A percentile compares a stretch with the other conserved stretches of the same genome.
Conservation (phyloP, 345 rosid species). For the Pugionium dolabratum region DNA sequence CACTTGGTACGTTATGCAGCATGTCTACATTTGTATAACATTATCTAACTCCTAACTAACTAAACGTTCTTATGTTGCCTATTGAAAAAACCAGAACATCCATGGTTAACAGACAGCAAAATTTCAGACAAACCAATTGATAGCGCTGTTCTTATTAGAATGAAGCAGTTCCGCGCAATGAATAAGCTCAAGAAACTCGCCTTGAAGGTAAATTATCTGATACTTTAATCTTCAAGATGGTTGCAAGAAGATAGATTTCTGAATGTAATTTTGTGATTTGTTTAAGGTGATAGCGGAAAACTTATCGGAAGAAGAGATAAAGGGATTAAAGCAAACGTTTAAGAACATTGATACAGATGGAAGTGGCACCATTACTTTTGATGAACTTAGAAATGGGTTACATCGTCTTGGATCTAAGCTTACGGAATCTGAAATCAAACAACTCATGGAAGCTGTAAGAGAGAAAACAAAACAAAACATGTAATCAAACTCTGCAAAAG, state of each 20-base stretch:
- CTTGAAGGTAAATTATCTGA: constrained; percentile 54
- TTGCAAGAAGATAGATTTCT: neutral
- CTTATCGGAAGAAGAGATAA: constrained; percentile 81
- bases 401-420: constrained; percentile 80
- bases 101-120: constrained; percentile 66
- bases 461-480: neutral
- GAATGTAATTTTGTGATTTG: neutral
- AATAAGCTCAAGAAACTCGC: constrained; percentile 94
- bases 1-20: constrained; percentile 57
- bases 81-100: constrained; percentile 58
- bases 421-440: constrained; percentile 68
- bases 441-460: constrained; percentile 96
- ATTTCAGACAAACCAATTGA: constrained; percentile 75
- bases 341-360: constrained; percentile 85
- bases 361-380: constrained; percentile 80
- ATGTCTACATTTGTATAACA: constrained; percentile 8
- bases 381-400: constrained; percentile 73
- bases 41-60: neutral
- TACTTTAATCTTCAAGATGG: neutral
- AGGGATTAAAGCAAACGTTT: constrained; percentile 81
- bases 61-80: neutral
- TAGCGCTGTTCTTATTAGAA: constrained; percentile 75
- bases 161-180: constrained; percentile 90
- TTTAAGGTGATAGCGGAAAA: constrained; percentile 77
- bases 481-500: neutral